phyloP scores from a whole-genome alignment of 2,329 filamentous ascomycete species.

The Boeremia lycopersici region DNA sequence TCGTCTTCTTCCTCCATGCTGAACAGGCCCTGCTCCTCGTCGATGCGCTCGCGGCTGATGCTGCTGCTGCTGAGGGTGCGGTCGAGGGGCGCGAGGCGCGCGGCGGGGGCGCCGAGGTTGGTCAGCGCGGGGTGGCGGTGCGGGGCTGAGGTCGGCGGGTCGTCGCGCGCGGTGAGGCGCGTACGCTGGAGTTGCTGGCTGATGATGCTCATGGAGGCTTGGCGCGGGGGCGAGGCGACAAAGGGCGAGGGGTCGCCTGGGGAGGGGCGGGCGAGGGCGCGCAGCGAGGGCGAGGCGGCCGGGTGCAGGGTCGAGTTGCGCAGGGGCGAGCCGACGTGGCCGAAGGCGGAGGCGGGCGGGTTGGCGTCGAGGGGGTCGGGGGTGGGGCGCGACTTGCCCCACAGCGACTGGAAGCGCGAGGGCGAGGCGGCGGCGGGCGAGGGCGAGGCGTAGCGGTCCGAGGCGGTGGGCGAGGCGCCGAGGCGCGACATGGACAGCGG shows the following conservation, averaged over 20 bases:
- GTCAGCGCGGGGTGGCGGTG: constrained; percentile 63
- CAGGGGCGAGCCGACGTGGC: constrained; percentile 69
- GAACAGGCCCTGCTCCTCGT: constrained; percentile 52
- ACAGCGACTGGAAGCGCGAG: constrained; percentile 66
- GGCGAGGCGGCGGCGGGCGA: constrained; percentile 61
- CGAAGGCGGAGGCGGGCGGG: constrained; percentile 55
- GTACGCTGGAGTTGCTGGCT: constrained; percentile 61
- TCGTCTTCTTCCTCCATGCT: constrained; percentile 52
- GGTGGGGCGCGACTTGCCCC: constrained; percentile 56
- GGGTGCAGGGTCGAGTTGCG: constrained; percentile 64
- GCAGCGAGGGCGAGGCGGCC: constrained; percentile 57
- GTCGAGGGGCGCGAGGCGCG: constrained; percentile 41
- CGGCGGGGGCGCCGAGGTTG: constrained; percentile 39
- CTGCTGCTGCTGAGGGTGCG: constrained; percentile 49
- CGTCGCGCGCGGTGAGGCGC: constrained; percentile 46
- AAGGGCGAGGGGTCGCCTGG: constrained; percentile 58
- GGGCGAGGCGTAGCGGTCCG: constrained; percentile 58
- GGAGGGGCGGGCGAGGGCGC: constrained; percentile 56
- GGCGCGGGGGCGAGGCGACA: constrained; percentile 61
- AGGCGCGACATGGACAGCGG: constrained; percentile 57
- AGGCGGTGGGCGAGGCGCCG: constrained; percentile 54
- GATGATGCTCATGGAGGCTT: constrained; percentile 66
- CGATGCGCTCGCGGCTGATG: constrained; percentile 49
- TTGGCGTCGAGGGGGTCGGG: constrained; percentile 52
- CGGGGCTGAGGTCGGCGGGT: constrained; percentile 32